Evolutionary conservation across 108 stramenopile species (phyloP).

Genomic region (Cyclotella atomus): DNA sequence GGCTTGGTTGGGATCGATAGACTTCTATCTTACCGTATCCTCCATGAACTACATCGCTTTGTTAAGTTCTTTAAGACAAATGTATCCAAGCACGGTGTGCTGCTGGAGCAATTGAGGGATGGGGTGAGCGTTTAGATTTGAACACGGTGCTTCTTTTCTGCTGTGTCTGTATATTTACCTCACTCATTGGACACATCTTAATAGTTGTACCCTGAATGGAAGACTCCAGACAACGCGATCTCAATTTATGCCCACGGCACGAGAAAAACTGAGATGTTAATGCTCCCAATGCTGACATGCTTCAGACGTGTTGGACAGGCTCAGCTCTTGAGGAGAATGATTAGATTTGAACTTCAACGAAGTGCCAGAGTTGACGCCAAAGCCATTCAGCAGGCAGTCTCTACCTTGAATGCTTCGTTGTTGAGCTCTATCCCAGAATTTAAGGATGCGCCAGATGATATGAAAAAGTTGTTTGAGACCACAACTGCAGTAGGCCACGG

Average conservation of each 20-base stretch:
- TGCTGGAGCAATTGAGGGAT: constrained; percentile 48
- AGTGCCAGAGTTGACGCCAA: constrained; percentile 54
- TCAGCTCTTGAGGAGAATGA: constrained; percentile 56
- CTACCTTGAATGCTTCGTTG: constrained; percentile 38
- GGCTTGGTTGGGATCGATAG: constrained; percentile 64
- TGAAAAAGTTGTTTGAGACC: constrained; percentile 39
- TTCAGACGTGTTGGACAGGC: constrained; percentile 64
- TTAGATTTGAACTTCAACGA: constrained; percentile 52
- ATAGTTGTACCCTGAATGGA: constrained; percentile 52
- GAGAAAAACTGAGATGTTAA: constrained; percentile 59
- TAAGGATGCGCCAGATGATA: constrained; percentile 13
- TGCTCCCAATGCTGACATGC: constrained; percentile 59
- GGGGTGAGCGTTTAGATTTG: constrained; percentile 24
- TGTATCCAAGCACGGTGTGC: constrained; percentile 34
- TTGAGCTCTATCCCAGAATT: constrained; percentile 14
- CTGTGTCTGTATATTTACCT: no score
- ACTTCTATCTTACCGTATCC: constrained; percentile 55
- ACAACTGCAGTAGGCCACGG: constrained; percentile 53
- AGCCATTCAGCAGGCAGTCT: constrained; percentile 35
- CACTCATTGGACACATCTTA: background rate
- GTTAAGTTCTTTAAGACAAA: constrained; percentile 48
- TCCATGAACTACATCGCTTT: constrained; percentile 54
- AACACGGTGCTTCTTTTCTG: background rate
- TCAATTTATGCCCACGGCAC: constrained; percentile 46
- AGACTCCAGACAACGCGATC: constrained; percentile 31